phyloP scores from a whole-genome alignment of 2,329 filamentous ascomycete species.

The Cladosporium sp. region DNA sequence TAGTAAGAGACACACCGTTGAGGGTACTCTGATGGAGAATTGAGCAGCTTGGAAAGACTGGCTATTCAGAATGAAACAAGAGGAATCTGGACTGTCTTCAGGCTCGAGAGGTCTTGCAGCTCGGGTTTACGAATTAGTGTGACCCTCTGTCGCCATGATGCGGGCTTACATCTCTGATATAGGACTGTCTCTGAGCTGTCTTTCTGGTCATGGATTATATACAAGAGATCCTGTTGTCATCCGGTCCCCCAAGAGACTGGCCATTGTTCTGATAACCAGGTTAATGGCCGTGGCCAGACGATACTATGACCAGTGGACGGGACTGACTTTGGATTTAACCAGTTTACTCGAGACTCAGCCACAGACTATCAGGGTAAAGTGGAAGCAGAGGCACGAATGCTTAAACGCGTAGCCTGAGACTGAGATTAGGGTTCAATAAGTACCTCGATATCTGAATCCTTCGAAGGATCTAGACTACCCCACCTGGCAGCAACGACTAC shows the following conservation, averaged over 20 bases:
- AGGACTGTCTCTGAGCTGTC: background rate
- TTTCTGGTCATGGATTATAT: too few relatives aligned
- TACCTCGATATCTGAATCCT: background rate
- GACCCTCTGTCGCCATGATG: background rate
- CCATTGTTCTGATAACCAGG: too few relatives aligned
- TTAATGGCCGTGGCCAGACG: too few relatives aligned
- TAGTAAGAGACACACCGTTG: background rate
- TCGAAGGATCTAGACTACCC: background rate
- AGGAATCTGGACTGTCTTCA: background rate
- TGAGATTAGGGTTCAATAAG: background rate
- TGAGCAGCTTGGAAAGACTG: background rate
- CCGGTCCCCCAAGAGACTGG: too few relatives aligned
- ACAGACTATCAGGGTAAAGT: background rate
- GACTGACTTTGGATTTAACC: background rate
- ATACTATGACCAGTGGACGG: background rate
- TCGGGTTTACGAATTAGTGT: background rate
- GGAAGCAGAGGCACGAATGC: background rate
- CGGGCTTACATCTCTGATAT: background rate
- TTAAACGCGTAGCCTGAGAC: background rate
- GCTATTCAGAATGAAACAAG: background rate
- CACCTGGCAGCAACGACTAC: background rate
- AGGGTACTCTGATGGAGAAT: background rate
- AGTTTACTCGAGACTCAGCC: too few relatives aligned
- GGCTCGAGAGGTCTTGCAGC: background rate
- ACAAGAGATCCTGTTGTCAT: too few relatives aligned